Base-by-base conservation (phyloP, 176 grass and related monocot genomes). In the Carex kokanica region DNA sequence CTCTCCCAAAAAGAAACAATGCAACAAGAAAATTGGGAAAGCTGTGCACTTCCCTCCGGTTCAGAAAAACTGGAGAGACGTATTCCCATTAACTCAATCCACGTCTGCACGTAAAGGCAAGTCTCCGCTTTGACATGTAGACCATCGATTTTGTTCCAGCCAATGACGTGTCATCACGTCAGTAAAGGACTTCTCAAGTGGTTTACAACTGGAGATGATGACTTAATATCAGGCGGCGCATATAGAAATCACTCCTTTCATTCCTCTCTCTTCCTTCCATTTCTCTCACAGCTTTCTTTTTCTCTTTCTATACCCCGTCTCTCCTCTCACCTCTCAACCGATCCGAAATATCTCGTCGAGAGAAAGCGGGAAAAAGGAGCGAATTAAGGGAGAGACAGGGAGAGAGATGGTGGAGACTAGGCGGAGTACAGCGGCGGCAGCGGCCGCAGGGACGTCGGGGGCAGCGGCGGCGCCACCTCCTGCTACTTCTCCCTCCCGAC, bases 391-490 rank as follows among this genome's bases (percentile, higher is more conserved):
- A 63, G 29, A 78, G 60, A 24, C 59, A 27, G 65, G 58, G 73
- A 79, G 4, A 40, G 83, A 87, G 83, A 95, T 95, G 93, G 93
- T 96, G 16, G 93, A 96, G 3, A 96, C 93, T 14, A 58, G 93
- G 80, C 78, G 93, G 54, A 89, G 87, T 83, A 59, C 90, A 36
- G 90, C 85, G 2, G 82, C 21, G 52, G 74, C 87, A 53, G 84
- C 84, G 23, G 70, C 45, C 15, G 56, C 64, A 1, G 20, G 84
- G 74, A 81, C 81, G 9, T 74, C 92, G 25, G 83, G 84, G 18
- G 25, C 60, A 21, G 3, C 54, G 78, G 21, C 74, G 0, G 11
- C 65, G 1, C 36, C 80, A 0, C 49, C 84, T 6, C 27, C 83
- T 4, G 6, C 84, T 5, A 79, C 86, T 59, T 83, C 91, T 13